phyloP scores from a whole-genome alignment of 306 rosid species.

The Luffa acutangula region DNA sequence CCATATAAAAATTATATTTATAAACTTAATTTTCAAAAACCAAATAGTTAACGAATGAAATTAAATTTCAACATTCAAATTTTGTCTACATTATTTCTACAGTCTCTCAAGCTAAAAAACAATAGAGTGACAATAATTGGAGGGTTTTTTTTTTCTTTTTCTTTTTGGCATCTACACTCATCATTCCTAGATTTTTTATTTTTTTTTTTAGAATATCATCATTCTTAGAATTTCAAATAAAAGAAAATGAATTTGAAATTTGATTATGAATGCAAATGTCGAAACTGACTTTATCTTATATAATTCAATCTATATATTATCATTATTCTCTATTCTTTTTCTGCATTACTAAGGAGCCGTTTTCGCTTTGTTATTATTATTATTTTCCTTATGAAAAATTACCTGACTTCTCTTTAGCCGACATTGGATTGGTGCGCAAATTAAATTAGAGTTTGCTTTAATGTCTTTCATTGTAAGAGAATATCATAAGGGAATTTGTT shows the following conservation, averaged over 20 bases:
- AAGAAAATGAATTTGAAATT: background rate
- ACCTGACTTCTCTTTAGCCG: background rate
- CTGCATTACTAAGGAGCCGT: background rate
- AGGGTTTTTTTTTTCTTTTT: background rate
- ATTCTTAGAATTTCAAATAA: background rate
- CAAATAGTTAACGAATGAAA: too few species aligned
- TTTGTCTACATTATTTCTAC: background rate
- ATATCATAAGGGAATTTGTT: background rate
- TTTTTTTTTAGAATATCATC: background rate
- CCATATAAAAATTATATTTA: too few species aligned
- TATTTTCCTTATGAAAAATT: background rate
- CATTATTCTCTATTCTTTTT: background rate
- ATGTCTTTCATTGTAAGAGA: background rate
- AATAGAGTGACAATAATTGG: background rate
- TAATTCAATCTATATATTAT: background rate
- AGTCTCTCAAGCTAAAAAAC: background rate
- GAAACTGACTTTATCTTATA: background rate
- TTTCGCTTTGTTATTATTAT: background rate
- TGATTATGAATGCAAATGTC: background rate
- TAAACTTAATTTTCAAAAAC: too few species aligned
- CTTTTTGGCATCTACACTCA: background rate
- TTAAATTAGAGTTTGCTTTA: background rate
- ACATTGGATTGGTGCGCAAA: background rate
- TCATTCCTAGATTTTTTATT: too few species aligned
- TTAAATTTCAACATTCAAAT: background rate